phyloP scores from a whole-genome alignment of 441 rosid genomes.

The Cnidoscolus chayamansa region DNA sequence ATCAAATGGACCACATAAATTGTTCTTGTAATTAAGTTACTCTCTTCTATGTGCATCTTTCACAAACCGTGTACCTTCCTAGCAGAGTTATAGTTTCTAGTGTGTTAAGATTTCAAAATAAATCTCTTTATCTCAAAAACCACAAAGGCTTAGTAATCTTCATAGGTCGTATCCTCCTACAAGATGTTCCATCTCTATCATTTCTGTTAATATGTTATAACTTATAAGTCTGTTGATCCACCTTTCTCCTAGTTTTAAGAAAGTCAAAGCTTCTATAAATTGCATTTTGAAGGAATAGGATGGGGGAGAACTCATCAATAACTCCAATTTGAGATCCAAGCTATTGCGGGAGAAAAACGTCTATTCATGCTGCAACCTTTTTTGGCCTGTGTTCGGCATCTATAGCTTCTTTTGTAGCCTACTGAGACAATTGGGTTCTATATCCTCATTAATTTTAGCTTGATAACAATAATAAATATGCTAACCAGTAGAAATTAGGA shows the following conservation, averaged over 20 bases:
- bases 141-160: not conserved
- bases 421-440: not conserved
- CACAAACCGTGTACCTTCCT: not conserved
- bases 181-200: not conserved
- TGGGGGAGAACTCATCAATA: not conserved
- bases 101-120: not conserved
- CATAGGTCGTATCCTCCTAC: not conserved
- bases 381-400: not conserved
- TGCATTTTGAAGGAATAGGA: not conserved
- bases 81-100: not conserved
- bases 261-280: not conserved
- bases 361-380: not conserved
- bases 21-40: not conserved
- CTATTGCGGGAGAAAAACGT: not conserved
- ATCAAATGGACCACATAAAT: not conserved
- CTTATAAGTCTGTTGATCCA: not conserved
- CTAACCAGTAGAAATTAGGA: constrained; percentile 1
- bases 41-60: not conserved
- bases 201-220: not conserved
- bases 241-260: not conserved
- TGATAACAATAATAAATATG: constrained; percentile 12
- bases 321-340: not conserved
- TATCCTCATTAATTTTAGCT: not conserved
- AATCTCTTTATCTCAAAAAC: not conserved
- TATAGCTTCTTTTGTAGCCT: constrained; percentile 2